These are phyloP conservation scores for Zymoseptoria pseudotritici DNA, from an alignment of 2,329 filamentous ascomycete species.

Conservation along the genomic window DNA sequence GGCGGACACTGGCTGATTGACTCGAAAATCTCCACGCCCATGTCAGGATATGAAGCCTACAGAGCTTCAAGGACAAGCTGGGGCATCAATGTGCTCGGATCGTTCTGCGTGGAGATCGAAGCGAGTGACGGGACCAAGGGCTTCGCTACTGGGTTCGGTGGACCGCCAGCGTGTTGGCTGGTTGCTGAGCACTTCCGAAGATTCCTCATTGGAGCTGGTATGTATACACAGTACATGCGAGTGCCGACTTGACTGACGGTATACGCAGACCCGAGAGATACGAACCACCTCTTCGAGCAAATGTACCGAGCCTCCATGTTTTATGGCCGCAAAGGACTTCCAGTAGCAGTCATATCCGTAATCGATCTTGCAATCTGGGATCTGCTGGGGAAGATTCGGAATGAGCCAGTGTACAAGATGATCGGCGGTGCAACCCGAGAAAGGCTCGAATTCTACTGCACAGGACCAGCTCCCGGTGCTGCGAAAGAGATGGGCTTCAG, in stretches of 20 bases:
- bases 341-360: conserved; percentile 85
- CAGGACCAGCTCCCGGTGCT: conserved; percentile 72
- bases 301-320: conserved; percentile 97
- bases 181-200: conserved; percentile 89
- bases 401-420: conserved; percentile 89
- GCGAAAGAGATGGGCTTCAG: conserved; percentile 84
- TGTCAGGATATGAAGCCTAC: conserved; percentile 83
- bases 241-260: conserved; percentile 6
- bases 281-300: conserved; percentile 86
- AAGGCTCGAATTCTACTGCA: conserved; percentile 87
- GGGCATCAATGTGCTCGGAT: conserved; percentile 92
- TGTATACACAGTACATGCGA: conserved; percentile 9
- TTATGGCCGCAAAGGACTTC: conserved; percentile 87
- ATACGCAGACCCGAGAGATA: conserved; percentile 71
- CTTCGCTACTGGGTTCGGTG: conserved; percentile 89
- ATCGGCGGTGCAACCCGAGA: conserved; percentile 86
- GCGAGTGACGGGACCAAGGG: conserved; percentile 85
- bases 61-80: conserved; percentile 80
- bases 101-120: conserved; percentile 85
- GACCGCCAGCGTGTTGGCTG: conserved; percentile 88
- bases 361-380: conserved; percentile 93
- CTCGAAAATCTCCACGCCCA: conserved; percentile 84
- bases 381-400: conserved; percentile 79
- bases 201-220: conserved; percentile 73
- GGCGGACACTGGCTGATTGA: conserved; percentile 73